Conservation (phyloP, 441 rosid species). For the Erodium chrysanthum region DNA sequence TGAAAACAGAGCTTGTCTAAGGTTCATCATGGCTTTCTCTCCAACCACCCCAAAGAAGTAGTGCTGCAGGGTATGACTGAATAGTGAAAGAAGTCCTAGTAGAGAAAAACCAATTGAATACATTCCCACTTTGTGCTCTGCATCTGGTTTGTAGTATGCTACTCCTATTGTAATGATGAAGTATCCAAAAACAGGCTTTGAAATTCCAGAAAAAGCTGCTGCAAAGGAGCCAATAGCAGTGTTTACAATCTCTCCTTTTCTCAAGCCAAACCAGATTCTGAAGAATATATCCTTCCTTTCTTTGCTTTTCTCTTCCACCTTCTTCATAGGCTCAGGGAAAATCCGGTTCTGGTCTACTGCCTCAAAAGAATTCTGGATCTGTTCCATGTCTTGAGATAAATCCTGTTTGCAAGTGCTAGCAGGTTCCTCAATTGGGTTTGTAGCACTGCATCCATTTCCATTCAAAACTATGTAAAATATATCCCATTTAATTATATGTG, state of each 20-base stretch:
- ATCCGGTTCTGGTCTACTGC: slow-evolving; percentile 10
- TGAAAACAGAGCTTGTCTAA: slow-evolving; percentile 45
- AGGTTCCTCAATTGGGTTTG: slow-evolving; percentile 16
- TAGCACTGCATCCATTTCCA: neutral
- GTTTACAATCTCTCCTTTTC: slow-evolving; percentile 32
- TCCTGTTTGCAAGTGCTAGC: slow-evolving; percentile 15
- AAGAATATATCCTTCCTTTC: slow-evolving; percentile 29
- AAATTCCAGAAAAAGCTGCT: slow-evolving; percentile 60
- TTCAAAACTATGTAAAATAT: too few relatives aligned
- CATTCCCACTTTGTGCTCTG: slow-evolving; percentile 32
- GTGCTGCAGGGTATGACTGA: slow-evolving; percentile 55
- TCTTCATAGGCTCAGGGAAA: slow-evolving; percentile 16
- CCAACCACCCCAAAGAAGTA: slow-evolving; percentile 57
- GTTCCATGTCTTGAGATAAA: slow-evolving; percentile 17
- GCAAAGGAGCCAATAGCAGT: slow-evolving; percentile 41
- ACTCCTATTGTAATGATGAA: slow-evolving; percentile 53
- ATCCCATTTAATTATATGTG: neutral
- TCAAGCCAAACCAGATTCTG: slow-evolving; percentile 52
- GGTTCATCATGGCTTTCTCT: slow-evolving; percentile 57
- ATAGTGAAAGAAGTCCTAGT: slow-evolving; percentile 44
- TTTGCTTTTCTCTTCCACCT: slow-evolving; percentile 19
- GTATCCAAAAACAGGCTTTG: slow-evolving; percentile 59
- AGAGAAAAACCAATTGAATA: slow-evolving; percentile 39
- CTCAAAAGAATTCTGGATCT: slow-evolving; percentile 9
- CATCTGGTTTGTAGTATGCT: slow-evolving; percentile 33